Evolutionary conservation across 208 protist species (phyloP).

Genomic region (Acanthamoeba pearcei): DNA sequence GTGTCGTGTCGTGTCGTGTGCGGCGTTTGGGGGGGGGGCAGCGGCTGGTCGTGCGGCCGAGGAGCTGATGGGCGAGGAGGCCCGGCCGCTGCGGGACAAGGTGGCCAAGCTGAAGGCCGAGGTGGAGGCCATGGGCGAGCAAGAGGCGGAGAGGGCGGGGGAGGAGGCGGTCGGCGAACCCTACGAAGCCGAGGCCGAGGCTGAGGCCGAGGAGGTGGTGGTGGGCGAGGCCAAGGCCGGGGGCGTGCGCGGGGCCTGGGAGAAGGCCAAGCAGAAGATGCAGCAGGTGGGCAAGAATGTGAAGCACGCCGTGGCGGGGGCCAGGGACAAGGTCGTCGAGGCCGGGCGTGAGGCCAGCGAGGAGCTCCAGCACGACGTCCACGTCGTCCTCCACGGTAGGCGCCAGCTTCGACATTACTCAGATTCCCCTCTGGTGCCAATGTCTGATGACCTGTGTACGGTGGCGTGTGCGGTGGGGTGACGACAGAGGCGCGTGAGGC

Average conservation of each 20-base stretch:
- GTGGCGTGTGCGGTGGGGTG: too few relatives aligned
- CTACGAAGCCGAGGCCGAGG: not conserved
- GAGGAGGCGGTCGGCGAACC: not conserved
- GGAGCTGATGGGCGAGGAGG: not conserved
- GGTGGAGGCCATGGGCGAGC: not conserved
- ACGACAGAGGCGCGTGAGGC: not conserved
- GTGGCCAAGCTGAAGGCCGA: conserved; percentile 9
- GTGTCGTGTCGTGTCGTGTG: too few relatives aligned
- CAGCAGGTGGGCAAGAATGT: not conserved
- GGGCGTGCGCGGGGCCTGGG: not conserved
- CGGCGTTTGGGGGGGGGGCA: too few relatives aligned
- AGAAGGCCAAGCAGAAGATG: conserved; percentile 38
- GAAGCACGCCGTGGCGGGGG: not conserved
- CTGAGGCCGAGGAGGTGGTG: not conserved
- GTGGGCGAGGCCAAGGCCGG: not conserved
- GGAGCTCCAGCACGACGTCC: not conserved
- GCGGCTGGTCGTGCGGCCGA: too few relatives aligned
- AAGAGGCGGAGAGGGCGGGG: not conserved
- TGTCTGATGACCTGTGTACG: too few relatives aligned
- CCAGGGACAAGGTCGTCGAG: not conserved
- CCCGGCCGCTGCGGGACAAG: not conserved
- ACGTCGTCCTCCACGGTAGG: not conserved
- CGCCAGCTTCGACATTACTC: not conserved
- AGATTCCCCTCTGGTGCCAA: too few relatives aligned
- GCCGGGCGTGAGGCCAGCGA: not conserved